A percentile compares a stretch with the other conserved stretches of the same genome.
These are phyloP conservation scores for Quercus berberidifolia DNA, from an alignment of 306 rosid genomes.

Conservation along the genomic window DNA sequence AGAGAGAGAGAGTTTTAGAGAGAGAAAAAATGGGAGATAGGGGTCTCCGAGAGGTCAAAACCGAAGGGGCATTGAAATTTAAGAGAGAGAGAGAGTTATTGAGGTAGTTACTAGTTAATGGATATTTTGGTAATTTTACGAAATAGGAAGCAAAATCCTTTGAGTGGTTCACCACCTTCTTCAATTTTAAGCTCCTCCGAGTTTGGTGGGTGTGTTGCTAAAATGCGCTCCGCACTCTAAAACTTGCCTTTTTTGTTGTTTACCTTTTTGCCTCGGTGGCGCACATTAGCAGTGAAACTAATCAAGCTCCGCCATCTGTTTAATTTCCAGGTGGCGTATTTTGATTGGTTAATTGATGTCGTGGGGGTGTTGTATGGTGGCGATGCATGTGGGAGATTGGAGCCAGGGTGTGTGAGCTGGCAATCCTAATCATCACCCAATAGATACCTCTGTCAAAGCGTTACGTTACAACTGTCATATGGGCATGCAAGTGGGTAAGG, in stretches of 20 bases:
- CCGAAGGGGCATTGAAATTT: conserved; percentile 25
- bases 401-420: conserved; percentile 8
- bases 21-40: conserved; percentile 11
- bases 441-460: not conserved
- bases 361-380: not conserved
- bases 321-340: not conserved
- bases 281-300: conserved; percentile 21
- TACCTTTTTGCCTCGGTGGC: conserved; percentile 19
- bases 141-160: not conserved
- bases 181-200: conserved; percentile 30
- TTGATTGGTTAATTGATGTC: too few relatives aligned
- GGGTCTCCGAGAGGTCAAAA: conserved; percentile 37
- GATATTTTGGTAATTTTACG: conserved; percentile 2
- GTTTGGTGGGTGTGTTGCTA: conserved; percentile 32
- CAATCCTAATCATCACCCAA: conserved; percentile 9
- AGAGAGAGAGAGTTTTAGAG: not conserved
- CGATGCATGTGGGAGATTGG: not conserved
- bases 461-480: not conserved
- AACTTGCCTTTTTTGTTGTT: conserved; percentile 2
- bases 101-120: conserved; percentile 13
- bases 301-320: not conserved
- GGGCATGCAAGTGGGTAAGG: not conserved
- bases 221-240: conserved; percentile 19
- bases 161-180: conserved; percentile 30
- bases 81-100: not conserved